A percentile compares a stretch with the other conserved stretches of the same genome.
phyloP scores from a whole-genome alignment of 2,329 filamentous ascomycete species.

The Colletotrichum sp. region DNA sequence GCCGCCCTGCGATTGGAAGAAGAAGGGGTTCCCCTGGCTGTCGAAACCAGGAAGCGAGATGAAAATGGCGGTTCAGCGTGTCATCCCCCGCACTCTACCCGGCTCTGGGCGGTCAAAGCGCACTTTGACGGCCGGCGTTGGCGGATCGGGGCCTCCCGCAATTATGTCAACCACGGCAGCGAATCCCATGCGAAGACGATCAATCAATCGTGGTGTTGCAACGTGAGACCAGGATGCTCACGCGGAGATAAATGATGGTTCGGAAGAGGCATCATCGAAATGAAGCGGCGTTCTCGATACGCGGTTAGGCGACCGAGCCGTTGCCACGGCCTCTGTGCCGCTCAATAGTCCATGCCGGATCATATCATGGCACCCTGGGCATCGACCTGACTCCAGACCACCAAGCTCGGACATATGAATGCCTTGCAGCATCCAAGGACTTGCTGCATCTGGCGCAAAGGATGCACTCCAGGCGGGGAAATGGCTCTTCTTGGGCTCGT shows the following conservation, averaged over 20 bases:
- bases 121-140: neutral
- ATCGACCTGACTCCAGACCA: neutral
- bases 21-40: conserved; percentile 7
- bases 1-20: neutral
- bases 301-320: neutral
- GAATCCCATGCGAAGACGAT: neutral
- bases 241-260: neutral
- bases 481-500: neutral
- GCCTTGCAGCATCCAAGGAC: neutral
- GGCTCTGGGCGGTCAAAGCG: conserved; percentile 8
- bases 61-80: neutral
- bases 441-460: neutral
- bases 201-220: neutral
- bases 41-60: conserved; percentile 12
- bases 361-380: neutral
- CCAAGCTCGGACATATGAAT: neutral
- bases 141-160: conserved; percentile 4
- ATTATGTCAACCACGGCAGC: neutral
- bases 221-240: neutral
- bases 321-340: neutral
- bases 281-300: neutral
- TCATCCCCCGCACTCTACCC: neutral
- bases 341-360: neutral
- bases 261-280: neutral
- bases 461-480: neutral